These are phyloP conservation scores for Selaginella moellendorffii DNA, from an alignment of 75 land plant genomes.

Conservation along the genomic window DNA sequence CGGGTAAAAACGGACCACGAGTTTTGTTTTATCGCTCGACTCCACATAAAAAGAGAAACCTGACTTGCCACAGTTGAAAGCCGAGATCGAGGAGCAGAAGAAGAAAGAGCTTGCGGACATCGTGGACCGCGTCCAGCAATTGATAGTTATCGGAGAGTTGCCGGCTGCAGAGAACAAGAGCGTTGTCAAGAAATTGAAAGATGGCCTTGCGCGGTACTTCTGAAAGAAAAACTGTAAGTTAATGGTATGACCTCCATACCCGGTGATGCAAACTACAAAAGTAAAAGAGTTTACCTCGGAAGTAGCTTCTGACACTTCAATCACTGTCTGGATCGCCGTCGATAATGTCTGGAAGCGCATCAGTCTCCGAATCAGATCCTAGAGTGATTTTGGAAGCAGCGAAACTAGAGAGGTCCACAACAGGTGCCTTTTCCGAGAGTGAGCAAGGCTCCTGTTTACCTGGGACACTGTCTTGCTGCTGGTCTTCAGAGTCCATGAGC, in stretches of 20 bases:
- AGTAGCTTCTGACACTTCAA: no score
- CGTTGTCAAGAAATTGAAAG: not conserved
- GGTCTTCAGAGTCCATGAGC: not conserved
- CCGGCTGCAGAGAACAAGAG: conserved; percentile 12
- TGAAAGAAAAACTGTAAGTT: no score
- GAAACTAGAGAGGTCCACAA: conserved; percentile 7
- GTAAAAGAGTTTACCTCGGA: no score
- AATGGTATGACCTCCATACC: no score
- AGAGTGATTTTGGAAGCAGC: conserved; percentile 2
- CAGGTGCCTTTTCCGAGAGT: conserved; percentile 2
- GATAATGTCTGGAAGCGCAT: conserved; percentile 48
- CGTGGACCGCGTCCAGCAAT: conserved; percentile 27
- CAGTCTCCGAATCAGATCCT: conserved; percentile 43
- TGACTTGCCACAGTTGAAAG: conserved; percentile 15
- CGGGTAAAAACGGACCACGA: conserved; percentile 16
- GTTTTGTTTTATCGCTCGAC: no score
- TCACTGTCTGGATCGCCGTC: conserved; percentile 73
- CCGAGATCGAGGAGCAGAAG: conserved; percentile 31
- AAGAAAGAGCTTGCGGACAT: conserved; percentile 29
- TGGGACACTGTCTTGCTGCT: not conserved
- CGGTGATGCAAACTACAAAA: no score
- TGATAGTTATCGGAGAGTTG: conserved; percentile 30
- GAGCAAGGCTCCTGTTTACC: not conserved
- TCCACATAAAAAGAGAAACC: not conserved
- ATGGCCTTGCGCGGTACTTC: not conserved